Percentiles rank a stretch among this genome's conserved stretches.
Conservation (phyloP, 2,329 filamentous ascomycete species). For the Cordyceps militaris region DNA sequence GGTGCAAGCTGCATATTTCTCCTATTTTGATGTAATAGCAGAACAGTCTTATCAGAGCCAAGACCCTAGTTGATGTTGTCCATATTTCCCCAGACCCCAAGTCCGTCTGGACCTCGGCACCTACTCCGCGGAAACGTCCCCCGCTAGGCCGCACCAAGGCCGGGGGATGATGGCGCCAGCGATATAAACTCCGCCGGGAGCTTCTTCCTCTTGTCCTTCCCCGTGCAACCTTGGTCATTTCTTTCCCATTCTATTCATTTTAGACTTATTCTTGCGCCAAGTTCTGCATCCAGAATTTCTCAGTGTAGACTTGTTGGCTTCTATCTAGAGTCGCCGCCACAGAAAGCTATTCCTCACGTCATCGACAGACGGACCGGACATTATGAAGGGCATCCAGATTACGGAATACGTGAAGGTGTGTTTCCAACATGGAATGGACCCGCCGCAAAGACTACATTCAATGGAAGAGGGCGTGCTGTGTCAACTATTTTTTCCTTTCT, state of each 20-base stretch:
- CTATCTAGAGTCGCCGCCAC: not conserved
- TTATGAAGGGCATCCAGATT: constrained; percentile 70
- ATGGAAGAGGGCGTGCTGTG: no score
- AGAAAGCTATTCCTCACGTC: not conserved
- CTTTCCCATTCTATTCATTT: not conserved
- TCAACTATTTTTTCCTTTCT: not conserved
- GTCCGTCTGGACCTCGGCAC: constrained; percentile 7
- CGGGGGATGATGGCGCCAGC: not conserved
- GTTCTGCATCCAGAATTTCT: not conserved
- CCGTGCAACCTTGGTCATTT: not conserved
- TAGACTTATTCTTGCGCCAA: not conserved
- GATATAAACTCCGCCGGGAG: not conserved
- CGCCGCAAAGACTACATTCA: not conserved
- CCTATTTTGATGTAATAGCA: not conserved
- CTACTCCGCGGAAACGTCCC: not conserved
- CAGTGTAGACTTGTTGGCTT: not conserved
- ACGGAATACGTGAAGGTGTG: constrained; percentile 66
- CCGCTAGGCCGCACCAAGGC: not conserved
- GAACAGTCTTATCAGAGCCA: not conserved
- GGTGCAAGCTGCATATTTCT: no score
- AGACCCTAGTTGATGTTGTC: not conserved
- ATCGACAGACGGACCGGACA: constrained; percentile 19
- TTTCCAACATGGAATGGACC: not conserved
- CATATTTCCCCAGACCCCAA: not conserved
- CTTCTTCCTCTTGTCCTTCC: not conserved